Conservation (phyloP, 1,139 yeast genomes). For the Scheffersomyces illinoinensis region DNA sequence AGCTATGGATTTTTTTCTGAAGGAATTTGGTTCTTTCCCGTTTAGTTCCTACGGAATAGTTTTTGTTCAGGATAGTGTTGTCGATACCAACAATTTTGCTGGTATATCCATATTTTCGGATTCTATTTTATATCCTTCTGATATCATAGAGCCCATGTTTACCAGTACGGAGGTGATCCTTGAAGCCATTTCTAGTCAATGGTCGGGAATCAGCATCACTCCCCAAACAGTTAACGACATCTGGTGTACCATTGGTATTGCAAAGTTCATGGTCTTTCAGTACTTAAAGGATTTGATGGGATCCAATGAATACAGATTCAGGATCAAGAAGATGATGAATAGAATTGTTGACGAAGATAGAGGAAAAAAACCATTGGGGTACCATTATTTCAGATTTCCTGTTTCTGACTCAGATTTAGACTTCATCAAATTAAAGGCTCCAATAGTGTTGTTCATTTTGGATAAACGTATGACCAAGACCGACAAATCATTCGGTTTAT, state of each 20-base stretch:
- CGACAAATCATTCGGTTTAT: conserved; percentile 88
- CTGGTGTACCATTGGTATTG: conserved; percentile 92
- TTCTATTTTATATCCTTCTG: conserved; percentile 70
- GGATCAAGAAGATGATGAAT: conserved; percentile 66
- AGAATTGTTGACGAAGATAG: conserved; percentile 70
- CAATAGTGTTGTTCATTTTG: conserved; percentile 77
- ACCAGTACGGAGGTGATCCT: conserved; percentile 67
- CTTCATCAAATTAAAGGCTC: conserved; percentile 77
- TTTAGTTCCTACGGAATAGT: conserved; percentile 78
- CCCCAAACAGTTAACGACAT: conserved; percentile 79
- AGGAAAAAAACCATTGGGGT: conserved; percentile 79
- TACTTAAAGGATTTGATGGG: conserved; percentile 78
- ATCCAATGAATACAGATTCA: conserved; percentile 72
- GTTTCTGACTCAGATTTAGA: conserved; percentile 61
- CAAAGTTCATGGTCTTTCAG: conserved; percentile 78
- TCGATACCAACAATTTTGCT: conserved; percentile 62
- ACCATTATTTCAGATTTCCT: conserved; percentile 67
- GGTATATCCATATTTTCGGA: conserved; percentile 73
- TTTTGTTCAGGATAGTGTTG: conserved; percentile 63
- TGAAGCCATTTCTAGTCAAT: conserved; percentile 77
- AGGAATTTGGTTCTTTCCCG: conserved; percentile 93
- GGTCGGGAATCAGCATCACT: conserved; percentile 92
- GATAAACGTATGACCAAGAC: conserved; percentile 95
- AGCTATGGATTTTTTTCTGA: conserved; percentile 80
- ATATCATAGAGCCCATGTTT: conserved; percentile 78